Base-by-base conservation (phyloP, 495 filamentous ascomycete species). In the Jackrogersella minutella region DNA sequence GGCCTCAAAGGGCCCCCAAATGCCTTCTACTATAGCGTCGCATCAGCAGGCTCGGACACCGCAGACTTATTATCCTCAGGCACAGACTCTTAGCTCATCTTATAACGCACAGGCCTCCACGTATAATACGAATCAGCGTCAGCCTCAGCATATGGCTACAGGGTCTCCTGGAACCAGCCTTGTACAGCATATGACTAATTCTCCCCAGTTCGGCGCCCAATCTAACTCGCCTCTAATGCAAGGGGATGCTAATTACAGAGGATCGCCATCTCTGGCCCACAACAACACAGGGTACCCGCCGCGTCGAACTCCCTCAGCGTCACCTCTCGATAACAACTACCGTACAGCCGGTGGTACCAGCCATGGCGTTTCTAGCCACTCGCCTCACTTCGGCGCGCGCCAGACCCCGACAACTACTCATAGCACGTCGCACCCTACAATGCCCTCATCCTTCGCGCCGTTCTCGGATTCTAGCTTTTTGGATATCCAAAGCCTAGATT, bases 201-300 rank as follows among this genome's bases (percentile, higher is more conserved):
- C 80, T 26, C 75, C 79, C 11, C 80, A 81, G 36, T 82, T 81
- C 50, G 68, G 73, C n/a, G 40, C 77, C 5, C 72, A 79, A 36
- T 70, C 75, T 9, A 80, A 67, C 58, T 77, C 66, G 31, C 71
- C 62, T 33, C 74, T 81, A 21, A 74, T 68, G 53, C 52, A 76
- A 22, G 54, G 73, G n/a, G 75, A 81, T 33, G 68, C 52, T 30
- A 76, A 64, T 47, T 82, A 81, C 57, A 75, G 80, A 31, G 69
- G 68, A 34, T 74, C 78, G 1, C 64, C 76, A n/a, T 73, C 72
- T 7, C 50, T 74, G 9, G 71, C 74, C n/a, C 69, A 73, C 10
- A 76, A 40, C 30, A 73, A 61, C 31, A 26, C 76, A 19, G 68
- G 77, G 3, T 81, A 79, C 53, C 67, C 68, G 17, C 57, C 73